Percentiles rank a stretch among this genome's conserved stretches.
Evolutionary conservation across 1,284 basidiomycete species (phyloP).

Genomic region (Ustanciosporium gigantosporum): DNA sequence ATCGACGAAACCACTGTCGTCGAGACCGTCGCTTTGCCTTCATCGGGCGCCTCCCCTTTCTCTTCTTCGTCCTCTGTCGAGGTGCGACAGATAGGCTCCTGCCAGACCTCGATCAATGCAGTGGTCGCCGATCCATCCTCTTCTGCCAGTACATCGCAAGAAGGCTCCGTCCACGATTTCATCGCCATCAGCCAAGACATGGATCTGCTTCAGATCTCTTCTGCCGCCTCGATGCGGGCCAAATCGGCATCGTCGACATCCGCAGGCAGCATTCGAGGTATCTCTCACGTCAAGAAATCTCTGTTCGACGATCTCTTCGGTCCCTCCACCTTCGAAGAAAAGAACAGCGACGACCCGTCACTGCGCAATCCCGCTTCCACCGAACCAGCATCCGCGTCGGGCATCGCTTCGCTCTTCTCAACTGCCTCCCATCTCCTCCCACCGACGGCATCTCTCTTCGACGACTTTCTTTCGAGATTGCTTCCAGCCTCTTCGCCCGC

Average conservation of each 20-base stretch:
- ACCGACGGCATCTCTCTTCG: slow-evolving; percentile 74
- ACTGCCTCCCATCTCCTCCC: slow-evolving; percentile 79
- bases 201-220: slow-evolving; percentile 39
- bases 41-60: slow-evolving; percentile 12
- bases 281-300: slow-evolving; percentile 71
- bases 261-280: slow-evolving; percentile 65
- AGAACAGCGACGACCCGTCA: slow-evolving; percentile 9
- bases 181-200: slow-evolving; percentile 37
- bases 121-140: slow-evolving; percentile 16
- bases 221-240: slow-evolving; percentile 6
- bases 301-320: slow-evolving; percentile 86
- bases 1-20: slow-evolving; percentile 11
- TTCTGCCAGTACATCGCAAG: no score
- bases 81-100: slow-evolving; percentile 1
- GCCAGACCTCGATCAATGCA: slow-evolving; percentile 11
- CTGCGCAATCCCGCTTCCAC: slow-evolving; percentile 1
- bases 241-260: slow-evolving; percentile 5
- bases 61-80: background rate
- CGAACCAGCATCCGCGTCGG: slow-evolving; percentile 15
- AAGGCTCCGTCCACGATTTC: slow-evolving; percentile 12
- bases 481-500: slow-evolving; percentile 62
- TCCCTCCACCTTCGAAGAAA: slow-evolving; percentile 63
- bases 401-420: slow-evolving; percentile 68
- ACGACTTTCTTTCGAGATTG: slow-evolving; percentile 72
- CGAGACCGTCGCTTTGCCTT: slow-evolving; percentile 15